phyloP scores from a whole-genome alignment of 306 rosid species.

The Prunus padus region DNA sequence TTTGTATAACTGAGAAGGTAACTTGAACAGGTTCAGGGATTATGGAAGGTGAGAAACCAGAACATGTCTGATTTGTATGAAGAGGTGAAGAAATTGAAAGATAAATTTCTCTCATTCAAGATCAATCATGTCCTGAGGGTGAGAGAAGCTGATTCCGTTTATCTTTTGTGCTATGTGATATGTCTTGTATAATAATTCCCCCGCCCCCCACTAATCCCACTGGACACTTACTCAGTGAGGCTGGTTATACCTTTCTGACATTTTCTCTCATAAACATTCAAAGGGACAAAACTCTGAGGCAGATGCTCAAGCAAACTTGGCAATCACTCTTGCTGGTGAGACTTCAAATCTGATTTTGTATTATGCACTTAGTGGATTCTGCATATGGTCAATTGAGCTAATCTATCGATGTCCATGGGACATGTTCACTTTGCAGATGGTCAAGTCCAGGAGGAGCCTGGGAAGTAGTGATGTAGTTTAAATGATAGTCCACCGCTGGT shows the following conservation, averaged over 20 bases:
- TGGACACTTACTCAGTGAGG: constrained; percentile 5
- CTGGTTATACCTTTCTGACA: constrained; percentile 20
- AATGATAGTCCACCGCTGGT: background rate
- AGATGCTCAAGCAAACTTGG: constrained; percentile 90
- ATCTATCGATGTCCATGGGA: background rate
- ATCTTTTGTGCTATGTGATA: background rate
- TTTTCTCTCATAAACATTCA: constrained; percentile 31
- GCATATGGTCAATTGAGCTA: background rate
- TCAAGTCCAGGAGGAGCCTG: constrained; percentile 57
- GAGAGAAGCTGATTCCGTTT: constrained; percentile 27
- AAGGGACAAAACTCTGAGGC: constrained; percentile 75
- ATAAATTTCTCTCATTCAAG: constrained; percentile 67
- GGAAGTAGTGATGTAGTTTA: constrained; percentile 29
- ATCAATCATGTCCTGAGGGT: constrained; percentile 88
- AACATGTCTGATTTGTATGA: constrained; percentile 52
- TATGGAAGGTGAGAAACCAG: constrained; percentile 68
- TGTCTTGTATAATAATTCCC: background rate
- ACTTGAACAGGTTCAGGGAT: constrained; percentile 72
- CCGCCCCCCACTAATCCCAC: too few relatives aligned
- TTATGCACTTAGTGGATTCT: background rate
- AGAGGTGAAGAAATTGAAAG: constrained; percentile 72
- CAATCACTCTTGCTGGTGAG: constrained; percentile 68
- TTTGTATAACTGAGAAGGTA: constrained; percentile 22
- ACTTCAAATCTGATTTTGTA: constrained; percentile 19
- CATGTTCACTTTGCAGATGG: constrained; percentile 57